Base-by-base conservation (phyloP, 176 grass and related monocot genomes). In the Panicum miliaceum region DNA sequence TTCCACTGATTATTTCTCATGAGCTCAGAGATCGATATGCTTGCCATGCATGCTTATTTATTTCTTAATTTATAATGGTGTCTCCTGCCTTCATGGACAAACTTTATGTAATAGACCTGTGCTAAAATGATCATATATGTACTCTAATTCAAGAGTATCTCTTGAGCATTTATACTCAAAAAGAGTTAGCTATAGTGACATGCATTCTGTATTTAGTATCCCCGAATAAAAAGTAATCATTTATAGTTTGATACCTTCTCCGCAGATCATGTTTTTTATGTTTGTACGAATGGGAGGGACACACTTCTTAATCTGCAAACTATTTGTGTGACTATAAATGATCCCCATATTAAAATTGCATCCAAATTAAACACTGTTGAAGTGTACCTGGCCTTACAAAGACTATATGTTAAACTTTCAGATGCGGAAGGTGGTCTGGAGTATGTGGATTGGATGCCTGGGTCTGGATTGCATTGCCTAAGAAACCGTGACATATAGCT, bases 391-490 rank as follows among this genome's bases (percentile, higher is more conserved):
- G 26, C 46, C 25, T 52, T 50, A 76, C 65, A 73, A 38, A 34
- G 26, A 19, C 63, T 57, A 26, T 83, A n/a, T 48, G 12, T 56
- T 29, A 9, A 54, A 4, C 76, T 82, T 85, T 48, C 85, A 89
- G 92, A 86, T 87, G 81, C 85, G 64, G 35, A 89, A 85, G 60
- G 84, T 91, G 50, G 76, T 88, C 56, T 88, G 84, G 80, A 91
- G 89, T 12, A 64, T 91, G 83, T 94, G 89, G 84, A 81, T 83
- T 82, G 92, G 89, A 42, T 94, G 92, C 81, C 51, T 94, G 57
- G 92, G 92, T 23, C 84, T 94, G 5, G 83, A 91, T 22, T 94
- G 92, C 84, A 48, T 94, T 45, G 89, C 76, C 38, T 89, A 76
- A 89, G 45, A 73, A 47, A 61, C 19, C 35, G 68, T 11, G 78